phyloP scores from a whole-genome alignment of 768 basidiomycete species.

The Mycena haematopus region DNA sequence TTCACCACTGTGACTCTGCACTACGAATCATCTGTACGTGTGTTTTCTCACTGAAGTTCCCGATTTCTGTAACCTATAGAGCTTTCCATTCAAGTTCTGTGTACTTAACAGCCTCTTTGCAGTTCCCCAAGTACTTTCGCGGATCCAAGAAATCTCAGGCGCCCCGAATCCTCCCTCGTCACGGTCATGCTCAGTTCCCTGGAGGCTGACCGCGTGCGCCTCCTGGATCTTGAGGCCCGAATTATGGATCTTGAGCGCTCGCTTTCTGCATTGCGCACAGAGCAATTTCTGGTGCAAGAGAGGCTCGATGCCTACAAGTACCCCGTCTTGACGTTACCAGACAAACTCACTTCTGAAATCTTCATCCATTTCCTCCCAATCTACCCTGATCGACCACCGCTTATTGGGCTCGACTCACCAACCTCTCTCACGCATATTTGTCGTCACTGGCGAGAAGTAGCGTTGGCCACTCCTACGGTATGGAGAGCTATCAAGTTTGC shows the following conservation, averaged over 20 bases:
- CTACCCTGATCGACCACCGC: not conserved
- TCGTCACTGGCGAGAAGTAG: not conserved
- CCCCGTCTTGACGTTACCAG: not conserved
- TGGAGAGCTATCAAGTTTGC: not conserved
- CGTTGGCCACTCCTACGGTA: not conserved
- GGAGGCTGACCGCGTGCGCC: no score
- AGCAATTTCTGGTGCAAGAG: not conserved
- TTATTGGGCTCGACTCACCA: not conserved
- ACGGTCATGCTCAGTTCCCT: no score
- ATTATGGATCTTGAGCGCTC: not conserved
- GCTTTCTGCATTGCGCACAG: not conserved
- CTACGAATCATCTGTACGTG: no score
- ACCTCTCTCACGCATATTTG: not conserved
- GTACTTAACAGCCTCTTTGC: no score
- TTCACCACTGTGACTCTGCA: no score
- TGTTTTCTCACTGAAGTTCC: no score
- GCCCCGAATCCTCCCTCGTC: no score
- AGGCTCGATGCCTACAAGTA: conserved; percentile 5
- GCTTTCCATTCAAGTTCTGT: no score
- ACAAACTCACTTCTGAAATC: conserved; percentile 4
- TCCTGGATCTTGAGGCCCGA: no score
- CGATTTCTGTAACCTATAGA: no score
- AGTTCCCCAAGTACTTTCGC: no score
- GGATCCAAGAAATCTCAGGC: no score
- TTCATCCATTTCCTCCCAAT: not conserved